Conservation (phyloP, 176 grass and related monocot genomes). For the Rhynchospora tenuis region DNA sequence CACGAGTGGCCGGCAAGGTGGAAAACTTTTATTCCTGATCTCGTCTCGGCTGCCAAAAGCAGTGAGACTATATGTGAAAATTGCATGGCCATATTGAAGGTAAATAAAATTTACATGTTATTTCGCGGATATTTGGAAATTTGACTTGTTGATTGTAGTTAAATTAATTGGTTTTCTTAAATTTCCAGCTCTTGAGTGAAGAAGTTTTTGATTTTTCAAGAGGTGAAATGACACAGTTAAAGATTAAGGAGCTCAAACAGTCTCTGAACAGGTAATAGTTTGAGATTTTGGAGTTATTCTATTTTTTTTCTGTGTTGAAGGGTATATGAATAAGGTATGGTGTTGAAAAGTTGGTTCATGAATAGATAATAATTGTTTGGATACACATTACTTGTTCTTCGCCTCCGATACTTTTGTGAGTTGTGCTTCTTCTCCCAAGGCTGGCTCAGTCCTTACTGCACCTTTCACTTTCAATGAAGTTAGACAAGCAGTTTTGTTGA, state of each 20-base stretch:
- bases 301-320: background rate
- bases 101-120: conserved; percentile 26
- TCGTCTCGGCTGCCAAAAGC: conserved; percentile 93
- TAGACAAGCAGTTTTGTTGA: too few relatives aligned
- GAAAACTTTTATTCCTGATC: conserved; percentile 91
- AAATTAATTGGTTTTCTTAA: background rate
- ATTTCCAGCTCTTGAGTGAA: conserved; percentile 92
- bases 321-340: too few relatives aligned
- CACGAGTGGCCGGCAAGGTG: conserved; percentile 97
- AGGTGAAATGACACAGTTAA: conserved; percentile 97
- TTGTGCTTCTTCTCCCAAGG: too few relatives aligned
- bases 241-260: conserved; percentile 99
- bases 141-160: background rate
- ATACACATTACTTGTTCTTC: too few relatives aligned
- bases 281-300: background rate
- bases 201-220: conserved; percentile 99
- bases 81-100: conserved; percentile 99
- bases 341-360: too few relatives aligned
- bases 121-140: background rate
- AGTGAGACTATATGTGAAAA: conserved; percentile 99
- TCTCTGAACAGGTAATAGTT: conserved; percentile 77
- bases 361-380: too few relatives aligned
- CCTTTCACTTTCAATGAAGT: too few relatives aligned
- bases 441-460: too few relatives aligned
- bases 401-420: too few relatives aligned